Percentiles rank a stretch among this genome's conserved stretches.
These are phyloP conservation scores for Marasmius fiardii DNA, from an alignment of 1,284 basidiomycete species.

Conservation along the genomic window DNA sequence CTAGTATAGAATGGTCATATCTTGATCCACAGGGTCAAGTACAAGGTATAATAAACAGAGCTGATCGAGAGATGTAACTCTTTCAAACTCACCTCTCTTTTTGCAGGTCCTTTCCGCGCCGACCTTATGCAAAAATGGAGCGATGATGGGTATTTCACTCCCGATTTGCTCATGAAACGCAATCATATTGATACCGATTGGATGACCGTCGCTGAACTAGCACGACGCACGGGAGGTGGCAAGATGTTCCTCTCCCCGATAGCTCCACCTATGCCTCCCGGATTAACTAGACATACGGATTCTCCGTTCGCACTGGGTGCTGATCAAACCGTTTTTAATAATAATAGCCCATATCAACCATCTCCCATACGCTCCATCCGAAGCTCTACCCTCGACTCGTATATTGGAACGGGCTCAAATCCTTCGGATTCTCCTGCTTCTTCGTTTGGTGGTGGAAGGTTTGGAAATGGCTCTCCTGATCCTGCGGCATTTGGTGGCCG, in stretches of 20 bases:
- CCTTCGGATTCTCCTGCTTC: conserved; percentile 68
- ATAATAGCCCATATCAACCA: conserved; percentile 58
- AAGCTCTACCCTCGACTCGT: conserved; percentile 57
- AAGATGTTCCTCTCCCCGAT: conserved; percentile 64
- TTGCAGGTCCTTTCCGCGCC: conserved; percentile 84
- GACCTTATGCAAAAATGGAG: conserved; percentile 97
- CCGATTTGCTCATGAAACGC: conserved; percentile 83
- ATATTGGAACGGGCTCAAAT: conserved; percentile 47
- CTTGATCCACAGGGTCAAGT: conserved; percentile 86
- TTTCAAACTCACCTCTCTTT: conserved; percentile 10
- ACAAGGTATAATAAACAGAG: conserved; percentile 58
- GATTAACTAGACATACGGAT: conserved; percentile 45
- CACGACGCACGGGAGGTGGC: conserved; percentile 44
- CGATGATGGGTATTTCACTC: conserved; percentile 87
- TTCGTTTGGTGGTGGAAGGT: conserved; percentile 59
- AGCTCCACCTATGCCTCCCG: conserved; percentile 45
- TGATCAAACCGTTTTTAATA: conserved; percentile 37
- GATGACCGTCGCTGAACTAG: conserved; percentile 59
- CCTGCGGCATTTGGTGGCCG: conserved; percentile 52
- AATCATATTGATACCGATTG: conserved; percentile 63
- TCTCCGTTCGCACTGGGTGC: conserved; percentile 33
- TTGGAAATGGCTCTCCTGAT: conserved; percentile 67
- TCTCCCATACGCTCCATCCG: conserved; percentile 56
- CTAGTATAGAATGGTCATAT: conserved; percentile 85
- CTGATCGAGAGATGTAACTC: not conserved